phyloP scores from a whole-genome alignment of 768 basidiomycete genomes.

The Pilatotrama ljubarskyi region DNA sequence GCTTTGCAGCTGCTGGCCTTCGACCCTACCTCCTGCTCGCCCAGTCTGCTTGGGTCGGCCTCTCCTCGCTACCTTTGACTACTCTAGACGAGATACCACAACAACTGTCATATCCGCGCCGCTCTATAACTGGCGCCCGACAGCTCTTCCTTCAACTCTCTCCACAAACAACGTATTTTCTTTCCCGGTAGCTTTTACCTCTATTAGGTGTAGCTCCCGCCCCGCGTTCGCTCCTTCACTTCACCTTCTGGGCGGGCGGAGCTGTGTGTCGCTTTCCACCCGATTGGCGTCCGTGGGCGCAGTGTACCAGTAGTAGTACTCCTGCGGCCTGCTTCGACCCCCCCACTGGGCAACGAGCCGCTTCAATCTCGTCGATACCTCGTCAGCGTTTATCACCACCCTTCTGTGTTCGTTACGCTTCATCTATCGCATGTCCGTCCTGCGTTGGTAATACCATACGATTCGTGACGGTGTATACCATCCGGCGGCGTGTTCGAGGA shows the following conservation, averaged over 20 bases:
- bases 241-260: conserved; percentile 12
- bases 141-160: neutral
- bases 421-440: neutral
- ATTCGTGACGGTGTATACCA: too few relatives aligned
- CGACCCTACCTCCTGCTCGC: neutral
- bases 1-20: neutral
- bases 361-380: conserved; percentile 23
- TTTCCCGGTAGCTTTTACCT: neutral
- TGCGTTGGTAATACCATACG: too few relatives aligned
- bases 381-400: conserved; percentile 5
- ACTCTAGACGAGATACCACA: conserved; percentile 10
- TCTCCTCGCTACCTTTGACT: neutral
- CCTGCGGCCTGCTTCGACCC: neutral
- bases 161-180: neutral
- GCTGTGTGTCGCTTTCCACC: conserved; percentile 5
- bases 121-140: neutral
- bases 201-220: conserved; percentile 5
- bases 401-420: neutral
- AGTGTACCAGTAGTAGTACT: neutral
- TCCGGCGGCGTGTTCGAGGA: too few relatives aligned
- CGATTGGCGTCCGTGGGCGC: conserved; percentile 2
- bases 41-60: neutral
- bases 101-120: neutral
- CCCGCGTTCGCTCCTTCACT: conserved; percentile 18
- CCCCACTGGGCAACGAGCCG: conserved; percentile 21